Evolutionary conservation across 1,284 basidiomycete species (phyloP).

Genomic region (Mycosarcoma mackinlayi): DNA sequence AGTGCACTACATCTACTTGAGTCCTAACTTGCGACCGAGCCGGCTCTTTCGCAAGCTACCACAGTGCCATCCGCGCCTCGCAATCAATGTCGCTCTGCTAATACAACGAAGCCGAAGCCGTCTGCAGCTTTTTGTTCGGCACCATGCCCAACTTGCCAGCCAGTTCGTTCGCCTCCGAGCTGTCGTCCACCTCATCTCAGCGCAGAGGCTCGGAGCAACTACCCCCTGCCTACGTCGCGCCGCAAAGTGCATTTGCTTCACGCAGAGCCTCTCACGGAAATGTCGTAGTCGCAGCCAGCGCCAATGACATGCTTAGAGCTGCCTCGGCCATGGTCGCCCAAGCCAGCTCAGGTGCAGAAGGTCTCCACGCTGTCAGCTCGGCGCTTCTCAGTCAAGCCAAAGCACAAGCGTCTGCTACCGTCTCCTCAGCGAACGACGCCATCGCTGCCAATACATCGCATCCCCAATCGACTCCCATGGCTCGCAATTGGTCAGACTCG

Average conservation of each 20-base stretch:
- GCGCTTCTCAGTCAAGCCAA: slow-evolving; percentile 53
- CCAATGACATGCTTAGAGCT: slow-evolving; percentile 53
- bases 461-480: slow-evolving; percentile 29
- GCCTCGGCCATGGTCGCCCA: slow-evolving; percentile 52
- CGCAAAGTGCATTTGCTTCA: slow-evolving; percentile 1
- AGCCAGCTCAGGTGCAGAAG: slow-evolving; percentile 49
- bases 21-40: too few relatives aligned
- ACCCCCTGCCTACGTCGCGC: background rate
- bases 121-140: background rate
- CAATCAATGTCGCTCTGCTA: background rate
- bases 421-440: slow-evolving; percentile 6
- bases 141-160: slow-evolving; percentile 36
- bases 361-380: slow-evolving; percentile 53
- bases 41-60: too few relatives aligned
- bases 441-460: background rate
- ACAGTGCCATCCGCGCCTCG: background rate
- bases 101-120: background rate
- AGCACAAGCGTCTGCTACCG: slow-evolving; percentile 35
- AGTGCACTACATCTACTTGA: too few relatives aligned
- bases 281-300: slow-evolving; percentile 20
- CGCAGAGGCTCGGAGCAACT: slow-evolving; percentile 43
- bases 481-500: slow-evolving; percentile 38
- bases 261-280: slow-evolving; percentile 33
- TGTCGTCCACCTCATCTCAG: slow-evolving; percentile 9
- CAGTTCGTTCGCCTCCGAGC: slow-evolving; percentile 18